Conservation (phyloP, 495 filamentous ascomycete genomes). For the Paragyromitra xinjiangensis region DNA sequence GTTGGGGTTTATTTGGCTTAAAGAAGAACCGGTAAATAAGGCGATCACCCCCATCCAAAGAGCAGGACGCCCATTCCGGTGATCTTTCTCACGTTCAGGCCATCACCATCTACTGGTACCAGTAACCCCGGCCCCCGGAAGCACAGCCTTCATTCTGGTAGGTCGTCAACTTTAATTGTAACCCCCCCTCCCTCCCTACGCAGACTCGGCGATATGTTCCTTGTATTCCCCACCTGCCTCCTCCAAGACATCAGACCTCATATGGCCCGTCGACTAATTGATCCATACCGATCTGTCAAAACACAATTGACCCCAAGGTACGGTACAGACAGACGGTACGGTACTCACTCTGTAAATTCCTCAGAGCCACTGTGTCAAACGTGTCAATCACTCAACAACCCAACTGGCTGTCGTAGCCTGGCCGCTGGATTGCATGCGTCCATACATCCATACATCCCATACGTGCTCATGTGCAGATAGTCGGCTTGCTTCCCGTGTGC, state of each 20-base stretch:
- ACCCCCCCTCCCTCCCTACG: not conserved
- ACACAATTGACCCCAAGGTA: slow-evolving; percentile 54
- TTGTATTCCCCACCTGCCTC: slow-evolving; percentile 25
- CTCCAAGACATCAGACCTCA: slow-evolving; percentile 30
- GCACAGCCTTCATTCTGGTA: slow-evolving; percentile 34
- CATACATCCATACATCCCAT: slow-evolving; percentile 24
- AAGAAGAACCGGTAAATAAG: slow-evolving; percentile 36
- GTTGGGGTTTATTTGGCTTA: slow-evolving; percentile 39
- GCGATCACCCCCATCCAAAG: slow-evolving; percentile 40
- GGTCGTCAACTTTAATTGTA: slow-evolving; percentile 46
- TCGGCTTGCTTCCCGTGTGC: slow-evolving; percentile 51
- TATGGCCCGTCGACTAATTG: slow-evolving; percentile 32
- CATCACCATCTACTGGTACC: slow-evolving; percentile 41
- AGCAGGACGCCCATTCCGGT: slow-evolving; percentile 40
- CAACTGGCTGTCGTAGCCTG: slow-evolving; percentile 38
- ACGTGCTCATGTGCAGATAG: slow-evolving; percentile 45
- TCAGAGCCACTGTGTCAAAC: slow-evolving; percentile 49
- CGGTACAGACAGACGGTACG: slow-evolving; percentile 28
- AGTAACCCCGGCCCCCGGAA: slow-evolving; percentile 45
- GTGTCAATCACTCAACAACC: slow-evolving; percentile 52
- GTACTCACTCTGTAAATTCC: slow-evolving; percentile 4
- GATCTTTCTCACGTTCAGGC: slow-evolving; percentile 34
- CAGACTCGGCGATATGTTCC: slow-evolving; percentile 16
- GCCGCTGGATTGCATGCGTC: slow-evolving; percentile 47
- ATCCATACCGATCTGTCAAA: slow-evolving; percentile 51